Percentiles rank a stretch among this genome's conserved stretches.
phyloP scores from a whole-genome alignment of 2,329 filamentous ascomycete genomes.

The Nigrospora sphaerica region DNA sequence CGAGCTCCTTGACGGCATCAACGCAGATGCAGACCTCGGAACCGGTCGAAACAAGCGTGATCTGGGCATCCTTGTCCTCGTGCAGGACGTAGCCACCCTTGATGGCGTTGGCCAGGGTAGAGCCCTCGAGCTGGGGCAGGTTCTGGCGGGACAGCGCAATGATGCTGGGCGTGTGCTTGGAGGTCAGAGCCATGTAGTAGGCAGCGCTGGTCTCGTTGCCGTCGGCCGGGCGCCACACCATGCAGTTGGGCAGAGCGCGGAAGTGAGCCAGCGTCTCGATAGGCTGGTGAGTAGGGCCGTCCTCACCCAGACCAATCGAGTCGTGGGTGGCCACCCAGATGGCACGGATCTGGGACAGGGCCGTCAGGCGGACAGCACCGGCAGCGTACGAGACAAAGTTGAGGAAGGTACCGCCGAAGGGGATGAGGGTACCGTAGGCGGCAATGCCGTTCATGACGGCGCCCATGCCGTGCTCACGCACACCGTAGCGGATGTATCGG shows the following conservation, averaged over 20 bases:
- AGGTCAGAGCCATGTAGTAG: conserved; percentile 91
- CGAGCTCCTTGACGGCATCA: conserved; percentile 85
- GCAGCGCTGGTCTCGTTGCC: conserved; percentile 97
- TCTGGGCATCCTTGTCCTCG: conserved; percentile 73
- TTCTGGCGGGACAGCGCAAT: conserved; percentile 95
- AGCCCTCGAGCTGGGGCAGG: conserved; percentile 94
- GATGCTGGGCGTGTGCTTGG: conserved; percentile 85
- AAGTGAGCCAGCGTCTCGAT: conserved; percentile 98
- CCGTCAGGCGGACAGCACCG: conserved; percentile 87
- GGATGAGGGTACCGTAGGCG: conserved; percentile 91
- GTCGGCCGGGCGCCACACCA: conserved; percentile 98
- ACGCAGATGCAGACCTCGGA: conserved; percentile 93
- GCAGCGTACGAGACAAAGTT: conserved; percentile 99
- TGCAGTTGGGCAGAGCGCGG: conserved; percentile 97
- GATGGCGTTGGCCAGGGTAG: conserved; percentile 77
- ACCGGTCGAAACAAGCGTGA: conserved; percentile 91
- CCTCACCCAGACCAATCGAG: conserved; percentile 98
- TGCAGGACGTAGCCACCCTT: conserved; percentile 94
- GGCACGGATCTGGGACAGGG: conserved; percentile 81
- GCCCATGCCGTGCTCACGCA: conserved; percentile 88
- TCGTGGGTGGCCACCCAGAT: conserved; percentile 98
- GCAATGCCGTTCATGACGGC: conserved; percentile 92
- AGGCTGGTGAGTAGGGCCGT: conserved; percentile 97
- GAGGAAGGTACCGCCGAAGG: conserved; percentile 92
- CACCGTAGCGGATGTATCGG: conserved; percentile 88